phyloP scores from a whole-genome alignment of 2,329 filamentous ascomycete genomes.

The Exserohilum turcica region DNA sequence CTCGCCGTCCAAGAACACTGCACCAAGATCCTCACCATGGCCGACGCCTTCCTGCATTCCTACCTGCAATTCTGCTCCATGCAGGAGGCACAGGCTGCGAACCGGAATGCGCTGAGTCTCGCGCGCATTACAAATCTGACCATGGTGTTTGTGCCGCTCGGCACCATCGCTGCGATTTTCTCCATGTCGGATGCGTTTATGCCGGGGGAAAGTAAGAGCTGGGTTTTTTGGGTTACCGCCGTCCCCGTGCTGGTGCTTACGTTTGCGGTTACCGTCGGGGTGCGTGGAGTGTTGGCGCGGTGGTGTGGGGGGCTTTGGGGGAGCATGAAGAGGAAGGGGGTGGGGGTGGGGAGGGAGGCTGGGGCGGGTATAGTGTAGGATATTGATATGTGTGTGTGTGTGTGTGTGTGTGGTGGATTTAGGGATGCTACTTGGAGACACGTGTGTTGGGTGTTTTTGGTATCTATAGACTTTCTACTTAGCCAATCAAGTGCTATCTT shows the following conservation, averaged over 20 bases:
- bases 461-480: too few relatives aligned
- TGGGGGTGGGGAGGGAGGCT: not conserved
- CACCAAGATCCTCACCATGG: not conserved
- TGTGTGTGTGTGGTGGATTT: too few relatives aligned
- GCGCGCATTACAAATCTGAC: slow-evolving; percentile 10
- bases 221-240: slow-evolving; percentile 12
- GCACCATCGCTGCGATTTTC: slow-evolving; percentile 10
- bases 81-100: slow-evolving; percentile 13
- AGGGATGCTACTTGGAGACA: too few relatives aligned
- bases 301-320: not conserved
- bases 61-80: slow-evolving; percentile 5
- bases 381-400: too few relatives aligned
- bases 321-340: not conserved
- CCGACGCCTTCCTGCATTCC: slow-evolving; percentile 1
- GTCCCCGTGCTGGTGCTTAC: slow-evolving; percentile 4
- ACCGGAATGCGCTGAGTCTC: slow-evolving; percentile 7
- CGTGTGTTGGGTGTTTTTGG: too few relatives aligned
- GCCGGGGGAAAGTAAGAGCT: slow-evolving; percentile 6
- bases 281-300: not conserved
- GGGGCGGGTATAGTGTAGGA: not conserved
- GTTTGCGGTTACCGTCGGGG: not conserved
- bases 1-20: not conserved
- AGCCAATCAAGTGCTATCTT: too few relatives aligned
- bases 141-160: slow-evolving; percentile 17
- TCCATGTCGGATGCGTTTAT: slow-evolving; percentile 13